Percentiles rank a stretch among this genome's conserved stretches.
Evolutionary conservation across 169 alveolate species (phyloP).

Genomic region (Plasmodium yoelii): DNA sequence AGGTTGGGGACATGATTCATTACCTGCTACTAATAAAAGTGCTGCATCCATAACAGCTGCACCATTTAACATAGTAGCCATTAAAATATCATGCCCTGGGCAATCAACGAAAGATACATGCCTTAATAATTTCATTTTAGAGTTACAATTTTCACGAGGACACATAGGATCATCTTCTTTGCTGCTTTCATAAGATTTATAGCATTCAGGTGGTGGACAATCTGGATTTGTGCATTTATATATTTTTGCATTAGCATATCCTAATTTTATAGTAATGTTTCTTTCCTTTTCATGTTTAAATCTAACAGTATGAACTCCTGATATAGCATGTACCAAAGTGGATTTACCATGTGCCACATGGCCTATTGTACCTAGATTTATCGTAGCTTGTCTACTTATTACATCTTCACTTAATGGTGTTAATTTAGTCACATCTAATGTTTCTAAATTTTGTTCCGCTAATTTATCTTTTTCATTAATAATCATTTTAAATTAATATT

Average conservation of each 20-base stretch:
- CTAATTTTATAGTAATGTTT: conserved; percentile 98
- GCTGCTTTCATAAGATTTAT: conserved; percentile 93
- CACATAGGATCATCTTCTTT: conserved; percentile 95
- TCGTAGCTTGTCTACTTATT: conserved; percentile 98
- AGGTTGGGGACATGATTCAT: conserved; percentile 97
- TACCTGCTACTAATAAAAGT: conserved; percentile 96
- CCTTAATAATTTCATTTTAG: conserved; percentile 89
- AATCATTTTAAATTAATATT: conserved; percentile 37
- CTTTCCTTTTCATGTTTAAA: conserved; percentile 96
- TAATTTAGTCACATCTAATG: conserved; percentile 90
- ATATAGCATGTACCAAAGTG: conserved; percentile 97
- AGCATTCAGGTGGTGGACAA: conserved; percentile 97
- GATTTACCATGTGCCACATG: conserved; percentile 99
- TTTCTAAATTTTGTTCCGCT: conserved; percentile 86
- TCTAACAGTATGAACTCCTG: conserved; percentile 97
- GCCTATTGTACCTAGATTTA: conserved; percentile 99
- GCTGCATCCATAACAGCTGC: conserved; percentile 99
- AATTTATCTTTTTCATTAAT: conserved; percentile 73
- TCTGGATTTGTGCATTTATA: conserved; percentile 97
- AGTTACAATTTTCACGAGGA: conserved; percentile 88
- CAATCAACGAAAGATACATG: conserved; percentile 99
- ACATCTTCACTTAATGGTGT: conserved; percentile 99
- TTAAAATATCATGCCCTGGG: conserved; percentile 99
- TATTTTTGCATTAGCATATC: conserved; percentile 99
- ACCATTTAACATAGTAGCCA: conserved; percentile 99